Conservation (phyloP, 768 basidiomycete genomes). For the Termitomyces sp. region DNA sequence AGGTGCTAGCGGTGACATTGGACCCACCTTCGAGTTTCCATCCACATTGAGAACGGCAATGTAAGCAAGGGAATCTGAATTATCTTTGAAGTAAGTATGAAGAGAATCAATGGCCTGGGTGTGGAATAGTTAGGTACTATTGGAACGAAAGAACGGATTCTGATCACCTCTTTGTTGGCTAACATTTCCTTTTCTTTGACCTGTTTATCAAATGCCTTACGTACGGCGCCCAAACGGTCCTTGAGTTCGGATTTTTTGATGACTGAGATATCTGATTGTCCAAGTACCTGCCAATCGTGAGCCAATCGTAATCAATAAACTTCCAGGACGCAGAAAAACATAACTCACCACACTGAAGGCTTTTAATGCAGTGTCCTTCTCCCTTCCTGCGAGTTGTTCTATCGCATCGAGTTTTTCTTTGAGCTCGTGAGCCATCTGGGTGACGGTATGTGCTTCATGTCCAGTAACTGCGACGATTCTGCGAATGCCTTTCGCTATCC, state of each 20-base stretch:
- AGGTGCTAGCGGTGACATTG: not conserved
- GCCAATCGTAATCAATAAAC: conserved; percentile 4
- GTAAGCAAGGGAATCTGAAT: conserved; percentile 65
- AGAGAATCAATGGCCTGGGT: conserved; percentile 66
- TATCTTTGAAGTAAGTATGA: conserved; percentile 69
- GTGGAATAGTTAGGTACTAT: not conserved
- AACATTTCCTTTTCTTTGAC: conserved; percentile 76
- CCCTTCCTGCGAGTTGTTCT: conserved; percentile 59
- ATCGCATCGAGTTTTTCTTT: conserved; percentile 58
- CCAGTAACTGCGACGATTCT: conserved; percentile 94
- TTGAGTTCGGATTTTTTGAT: conserved; percentile 76
- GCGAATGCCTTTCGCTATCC: conserved; percentile 97
- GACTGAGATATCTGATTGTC: conserved; percentile 85
- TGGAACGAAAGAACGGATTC: not conserved
- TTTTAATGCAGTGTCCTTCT: conserved; percentile 88
- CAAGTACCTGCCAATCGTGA: conserved; percentile 63
- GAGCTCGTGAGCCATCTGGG: conserved; percentile 59
- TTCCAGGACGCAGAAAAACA: not conserved
- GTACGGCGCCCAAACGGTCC: conserved; percentile 63
- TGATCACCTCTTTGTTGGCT: conserved; percentile 69
- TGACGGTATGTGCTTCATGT: conserved; percentile 83
- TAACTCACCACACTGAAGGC: conserved; percentile 63
- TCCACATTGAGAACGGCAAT: conserved; percentile 69
- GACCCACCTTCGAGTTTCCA: conserved; percentile 77
- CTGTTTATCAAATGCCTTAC: conserved; percentile 83